These are phyloP conservation scores for Cenchrus americanus DNA, from an alignment of 176 grass and related monocot genomes.

Conservation along the genomic window DNA sequence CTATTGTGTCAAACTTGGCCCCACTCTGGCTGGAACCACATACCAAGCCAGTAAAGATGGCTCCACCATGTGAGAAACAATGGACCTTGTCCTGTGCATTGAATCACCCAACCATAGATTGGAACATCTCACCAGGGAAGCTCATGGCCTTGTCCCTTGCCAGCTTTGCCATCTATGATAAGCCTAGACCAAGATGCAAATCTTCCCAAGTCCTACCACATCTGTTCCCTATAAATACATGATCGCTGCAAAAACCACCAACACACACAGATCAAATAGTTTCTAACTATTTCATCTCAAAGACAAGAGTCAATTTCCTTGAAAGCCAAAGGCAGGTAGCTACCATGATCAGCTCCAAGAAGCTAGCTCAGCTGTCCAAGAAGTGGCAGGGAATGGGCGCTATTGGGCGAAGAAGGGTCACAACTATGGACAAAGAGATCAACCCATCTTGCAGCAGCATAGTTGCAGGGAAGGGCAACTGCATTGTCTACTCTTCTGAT, in stretches of 20 bases:
- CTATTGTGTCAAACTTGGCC: slow-evolving; percentile 6
- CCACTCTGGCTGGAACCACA: neutral
- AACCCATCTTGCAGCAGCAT: slow-evolving; percentile 37
- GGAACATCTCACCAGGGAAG: slow-evolving; percentile 39
- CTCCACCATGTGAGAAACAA: slow-evolving; percentile 43
- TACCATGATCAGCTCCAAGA: slow-evolving; percentile 59
- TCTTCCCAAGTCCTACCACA: neutral
- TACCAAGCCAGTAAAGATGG: slow-evolving; percentile 27
- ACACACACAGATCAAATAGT: slow-evolving; percentile 24
- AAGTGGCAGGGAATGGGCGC: slow-evolving; percentile 66
- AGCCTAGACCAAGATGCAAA: slow-evolving; percentile 26
- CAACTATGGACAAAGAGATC: slow-evolving; percentile 30
- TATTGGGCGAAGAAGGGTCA: slow-evolving; percentile 53
- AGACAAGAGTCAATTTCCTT: neutral
- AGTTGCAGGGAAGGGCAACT: slow-evolving; percentile 63
- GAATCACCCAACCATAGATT: slow-evolving; percentile 30
- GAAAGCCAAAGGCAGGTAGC: slow-evolving; percentile 15
- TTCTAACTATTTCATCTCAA: slow-evolving; percentile 32
- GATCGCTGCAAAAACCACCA: slow-evolving; percentile 17
- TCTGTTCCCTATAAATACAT: slow-evolving; percentile 39
- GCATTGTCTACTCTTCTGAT: slow-evolving; percentile 46
- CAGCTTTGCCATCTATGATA: slow-evolving; percentile 32
- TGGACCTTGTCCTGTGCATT: slow-evolving; percentile 29
- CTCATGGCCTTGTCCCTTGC: slow-evolving; percentile 41
- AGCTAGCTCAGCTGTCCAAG: slow-evolving; percentile 63